These are phyloP conservation scores for Leccinum disarticulatum DNA, from an alignment of 768 basidiomycete genomes.

Conservation along the genomic window DNA sequence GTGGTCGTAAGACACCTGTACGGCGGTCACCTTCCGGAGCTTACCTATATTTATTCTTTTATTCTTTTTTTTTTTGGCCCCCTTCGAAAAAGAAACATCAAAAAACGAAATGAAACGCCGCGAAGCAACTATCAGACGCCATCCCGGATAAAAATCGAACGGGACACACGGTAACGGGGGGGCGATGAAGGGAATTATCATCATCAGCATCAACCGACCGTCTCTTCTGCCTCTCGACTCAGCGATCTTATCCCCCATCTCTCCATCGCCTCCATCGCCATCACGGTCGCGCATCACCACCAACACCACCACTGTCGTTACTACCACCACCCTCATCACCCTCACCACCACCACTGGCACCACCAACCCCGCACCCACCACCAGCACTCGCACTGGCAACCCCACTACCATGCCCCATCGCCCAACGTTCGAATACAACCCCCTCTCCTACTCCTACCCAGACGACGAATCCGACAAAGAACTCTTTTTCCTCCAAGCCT, in stretches of 20 bases:
- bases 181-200: constrained; percentile 4
- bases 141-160: constrained; percentile 10
- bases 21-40: not conserved
- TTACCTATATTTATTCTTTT: not conserved
- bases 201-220: not conserved
- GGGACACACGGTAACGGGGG: constrained; percentile 3
- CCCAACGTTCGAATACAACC: constrained; percentile 23
- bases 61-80: not conserved
- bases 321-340: not conserved
- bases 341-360: not conserved
- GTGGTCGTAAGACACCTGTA: not conserved
- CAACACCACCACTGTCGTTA: not conserved
- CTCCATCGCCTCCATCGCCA: not conserved
- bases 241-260: not conserved
- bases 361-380: not conserved
- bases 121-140: constrained; percentile 4
- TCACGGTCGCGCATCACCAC: not conserved
- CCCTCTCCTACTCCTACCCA: constrained; percentile 19
- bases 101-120: constrained; percentile 15
- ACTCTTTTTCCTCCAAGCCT: constrained; percentile 21
- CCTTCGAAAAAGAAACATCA: not conserved
- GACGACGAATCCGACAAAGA: constrained; percentile 29
- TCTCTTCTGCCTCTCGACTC: not conserved
- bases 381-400: not conserved
- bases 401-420: constrained; percentile 7